Base-by-base conservation (phyloP, 768 basidiomycete genomes). In the Mycena floridula region DNA sequence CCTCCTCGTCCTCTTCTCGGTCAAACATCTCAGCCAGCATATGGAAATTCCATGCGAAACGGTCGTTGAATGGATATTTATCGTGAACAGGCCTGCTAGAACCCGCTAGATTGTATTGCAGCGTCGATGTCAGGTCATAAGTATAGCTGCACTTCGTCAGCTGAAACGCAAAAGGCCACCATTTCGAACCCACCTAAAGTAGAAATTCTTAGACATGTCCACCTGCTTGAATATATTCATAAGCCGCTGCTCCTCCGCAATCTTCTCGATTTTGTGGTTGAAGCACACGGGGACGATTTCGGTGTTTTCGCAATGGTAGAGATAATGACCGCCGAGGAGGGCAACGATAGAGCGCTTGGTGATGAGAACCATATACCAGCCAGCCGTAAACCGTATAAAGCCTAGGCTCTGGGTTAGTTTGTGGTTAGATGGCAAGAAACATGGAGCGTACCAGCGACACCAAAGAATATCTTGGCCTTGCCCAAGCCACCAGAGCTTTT, bases 151-250 rank as follows among this genome's bases (percentile, higher is more conserved):
- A 25, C 4, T 35, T 3, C 2, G 12, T 24, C 16, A 25, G 3
- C 25, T 16, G 8, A 22, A 35, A 28, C 18, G 26, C 18, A 26
- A 25, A 7, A 15, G 23, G 50, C 24, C 25, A n/a, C n/a, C n/a
- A n/a, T n/a, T n/a, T n/a, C 5, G 25, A 43, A 46, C 59, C 26
- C 51, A 90, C 90, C 89, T 93, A 65, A 97, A 97, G 66, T 97
- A 99, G 61, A 98, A 98, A 67, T 98, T 97, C 67, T 97, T 97
- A n/a, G 87, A 85, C 76, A 98, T 81, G 57, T 99, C 95, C 1
- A 97, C 93, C 62, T 94, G 90, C 59, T 92, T 93, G 71, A 98
- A 99, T 7, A 89, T 79, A 48, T 81, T 85, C 69, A 94, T 80
- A 25, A 93, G 72, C 7, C 90, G 81, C 55, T 88, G 86, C 58